Percentiles rank a stretch among this genome's conserved stretches.
phyloP scores from a whole-genome alignment of 140 eudicot species.

The Senecio squalidus region DNA sequence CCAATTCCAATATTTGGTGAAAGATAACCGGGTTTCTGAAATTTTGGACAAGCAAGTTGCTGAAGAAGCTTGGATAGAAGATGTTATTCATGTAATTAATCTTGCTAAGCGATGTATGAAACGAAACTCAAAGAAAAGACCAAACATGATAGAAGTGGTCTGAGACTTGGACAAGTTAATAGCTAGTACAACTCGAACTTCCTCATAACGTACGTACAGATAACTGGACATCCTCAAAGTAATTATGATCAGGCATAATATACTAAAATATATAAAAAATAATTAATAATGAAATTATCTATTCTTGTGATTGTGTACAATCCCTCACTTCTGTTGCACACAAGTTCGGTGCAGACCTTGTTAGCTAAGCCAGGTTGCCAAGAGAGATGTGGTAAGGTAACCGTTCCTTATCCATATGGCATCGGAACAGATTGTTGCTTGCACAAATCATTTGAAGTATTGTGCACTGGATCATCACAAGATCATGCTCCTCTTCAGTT shows the following conservation, averaged over 20 bases:
- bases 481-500: neutral
- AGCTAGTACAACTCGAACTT: too few relatives aligned
- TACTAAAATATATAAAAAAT: too few relatives aligned
- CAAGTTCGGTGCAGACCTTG: too few relatives aligned
- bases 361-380: neutral
- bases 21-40: conserved; percentile 16
- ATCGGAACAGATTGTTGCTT: neutral
- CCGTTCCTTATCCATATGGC: neutral
- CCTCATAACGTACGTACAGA: neutral
- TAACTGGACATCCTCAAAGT: too few relatives aligned
- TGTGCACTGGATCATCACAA: neutral
- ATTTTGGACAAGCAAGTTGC: conserved; percentile 22
- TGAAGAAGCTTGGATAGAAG: conserved; percentile 22
- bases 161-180: conserved; percentile 16
- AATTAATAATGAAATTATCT: too few relatives aligned
- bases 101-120: conserved; percentile 37
- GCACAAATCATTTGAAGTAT: neutral
- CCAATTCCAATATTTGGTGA: conserved; percentile 6
- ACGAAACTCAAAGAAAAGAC: conserved; percentile 14
- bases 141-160: conserved; percentile 38
- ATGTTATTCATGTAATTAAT: conserved; percentile 7
- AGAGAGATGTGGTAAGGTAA: neutral
- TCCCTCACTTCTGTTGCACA: neutral
- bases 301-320: too few relatives aligned
- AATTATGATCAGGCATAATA: too few relatives aligned